phyloP scores from a whole-genome alignment of 139 green algal genomes.

The Chlorella sp. region DNA sequence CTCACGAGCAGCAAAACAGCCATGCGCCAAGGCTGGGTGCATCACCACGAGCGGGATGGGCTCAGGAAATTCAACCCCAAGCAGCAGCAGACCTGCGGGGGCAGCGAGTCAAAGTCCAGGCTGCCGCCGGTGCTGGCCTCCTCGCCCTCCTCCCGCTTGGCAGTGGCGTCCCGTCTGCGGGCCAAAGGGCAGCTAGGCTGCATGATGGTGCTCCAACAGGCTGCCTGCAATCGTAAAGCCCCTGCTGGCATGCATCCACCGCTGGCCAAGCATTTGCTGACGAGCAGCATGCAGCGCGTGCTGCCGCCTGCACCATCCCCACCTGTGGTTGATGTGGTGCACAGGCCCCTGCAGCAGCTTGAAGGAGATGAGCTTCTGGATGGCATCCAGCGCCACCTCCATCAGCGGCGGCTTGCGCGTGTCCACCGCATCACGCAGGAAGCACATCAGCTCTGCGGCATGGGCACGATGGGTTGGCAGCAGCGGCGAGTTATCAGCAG shows the following conservation, averaged over 20 bases:
- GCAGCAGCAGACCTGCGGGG: constrained; percentile 1
- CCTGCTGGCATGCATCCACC: too few species aligned
- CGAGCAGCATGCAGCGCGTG: too few species aligned
- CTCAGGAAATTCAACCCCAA: too few species aligned
- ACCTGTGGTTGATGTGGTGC: constrained; percentile 41
- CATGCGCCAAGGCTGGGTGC: too few species aligned
- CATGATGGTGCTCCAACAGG: background rate
- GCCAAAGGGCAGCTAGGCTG: background rate
- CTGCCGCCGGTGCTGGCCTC: background rate
- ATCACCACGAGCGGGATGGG: too few species aligned
- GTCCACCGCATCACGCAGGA: constrained; percentile 75
- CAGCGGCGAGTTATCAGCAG: background rate
- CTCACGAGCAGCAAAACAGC: too few species aligned
- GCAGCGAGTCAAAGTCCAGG: constrained; percentile 23
- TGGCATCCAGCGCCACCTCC: constrained; percentile 86
- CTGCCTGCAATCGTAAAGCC: too few species aligned
- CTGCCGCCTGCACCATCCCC: background rate
- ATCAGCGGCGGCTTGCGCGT: constrained; percentile 78
- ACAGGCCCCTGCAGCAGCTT: constrained; percentile 67
- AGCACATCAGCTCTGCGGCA: constrained; percentile 61
- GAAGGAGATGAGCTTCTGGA: constrained; percentile 94
- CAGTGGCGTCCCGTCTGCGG: constrained; percentile 3
- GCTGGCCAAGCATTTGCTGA: too few species aligned
- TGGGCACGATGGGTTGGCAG: background rate
- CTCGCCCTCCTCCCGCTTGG: constrained; percentile 14